Base-by-base conservation (phyloP, 2,329 filamentous ascomycete species). In the Beauveria rudraprayagi region DNA sequence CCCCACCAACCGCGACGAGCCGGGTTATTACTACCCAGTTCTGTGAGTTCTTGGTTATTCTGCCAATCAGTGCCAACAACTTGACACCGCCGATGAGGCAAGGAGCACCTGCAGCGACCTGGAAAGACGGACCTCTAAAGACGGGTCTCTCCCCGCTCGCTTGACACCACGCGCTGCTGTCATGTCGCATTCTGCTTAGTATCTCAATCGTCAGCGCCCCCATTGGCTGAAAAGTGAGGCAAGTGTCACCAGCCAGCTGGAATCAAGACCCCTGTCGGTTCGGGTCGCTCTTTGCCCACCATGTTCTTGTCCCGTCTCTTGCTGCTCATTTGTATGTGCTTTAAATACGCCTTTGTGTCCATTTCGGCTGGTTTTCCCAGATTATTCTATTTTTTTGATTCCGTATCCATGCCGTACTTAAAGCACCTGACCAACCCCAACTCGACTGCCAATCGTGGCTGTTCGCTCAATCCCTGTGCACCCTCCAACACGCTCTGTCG, bases 281-380 rank as follows among this genome's bases (percentile, higher is more conserved):
- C 24, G 24, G 34, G 44, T 44, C 37, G 8, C 19, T 14, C 17
- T 53, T 28, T 60, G 48, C 50, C 57, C 50, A 53, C 57, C 57
- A 53, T 47, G 28, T 30, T 28, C 54, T 40, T 44, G 46, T 50
- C 56, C 46, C 34, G n/a, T 46, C 26, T 46, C 28, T n/a, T 47
- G 57, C 17, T 37, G 50, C 30, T 26, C 4, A 54, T 54, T 54
- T 53, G 40, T 44, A 53, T 53, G 47, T 28, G 28, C 1, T 44
- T 60, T 60, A 60, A 60, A 60, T 60, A 60, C 50, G 46, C 34
- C 51, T 40, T 46, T 54, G 57, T 53, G 34, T 28, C 57, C 57
- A 41, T 47, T 54, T 54, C 28, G 50, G 28, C 57, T 46, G 50
- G 47, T 14, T 37, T 60, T 60, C 44, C 37, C 26, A n/a, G 5